Evolutionary conservation across 768 basidiomycete species (phyloP).

Genomic region (Hemileccinum rubropunctum): DNA sequence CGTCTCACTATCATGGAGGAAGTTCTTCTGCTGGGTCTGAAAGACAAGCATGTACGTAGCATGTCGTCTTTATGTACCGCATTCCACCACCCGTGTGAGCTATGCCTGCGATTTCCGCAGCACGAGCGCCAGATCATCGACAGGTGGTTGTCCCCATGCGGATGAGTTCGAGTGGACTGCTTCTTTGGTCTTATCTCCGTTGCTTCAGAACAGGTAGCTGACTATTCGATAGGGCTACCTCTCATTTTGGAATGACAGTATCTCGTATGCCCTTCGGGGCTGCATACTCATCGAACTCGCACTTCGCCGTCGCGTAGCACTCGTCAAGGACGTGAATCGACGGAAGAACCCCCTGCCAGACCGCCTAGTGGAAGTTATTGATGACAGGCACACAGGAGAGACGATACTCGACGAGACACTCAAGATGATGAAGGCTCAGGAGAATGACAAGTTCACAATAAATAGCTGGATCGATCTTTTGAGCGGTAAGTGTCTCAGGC

Average conservation of each 20-base stretch:
- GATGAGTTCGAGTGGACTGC: constrained; percentile 3
- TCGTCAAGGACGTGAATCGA: constrained; percentile 76
- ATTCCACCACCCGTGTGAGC: constrained; percentile 7
- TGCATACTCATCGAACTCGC: constrained; percentile 98
- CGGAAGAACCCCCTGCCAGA: constrained; percentile 77
- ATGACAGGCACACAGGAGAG: constrained; percentile 91
- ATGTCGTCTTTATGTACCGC: background rate
- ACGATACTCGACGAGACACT: constrained; percentile 95
- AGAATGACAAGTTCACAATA: constrained; percentile 53
- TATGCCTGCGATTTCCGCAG: constrained; percentile 17
- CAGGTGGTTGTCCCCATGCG: background rate
- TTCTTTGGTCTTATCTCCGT: constrained; percentile 20
- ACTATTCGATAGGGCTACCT: constrained; percentile 69
- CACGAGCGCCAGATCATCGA: constrained; percentile 6
- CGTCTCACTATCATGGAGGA: constrained; percentile 96
- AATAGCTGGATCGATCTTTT: constrained; percentile 95
- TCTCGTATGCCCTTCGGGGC: constrained; percentile 96
- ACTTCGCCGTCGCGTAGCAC: constrained; percentile 88
- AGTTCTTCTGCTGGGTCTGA: constrained; percentile 87
- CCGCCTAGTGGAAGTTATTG: constrained; percentile 85
- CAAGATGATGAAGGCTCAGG: constrained; percentile 89
- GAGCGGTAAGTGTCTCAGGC: constrained; percentile 55
- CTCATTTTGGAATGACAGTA: constrained; percentile 99
- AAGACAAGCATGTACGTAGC: constrained; percentile 85
- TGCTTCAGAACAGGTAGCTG: constrained; percentile 5